Conservation (phyloP, 495 filamentous ascomycete genomes). For the Xylaria scruposa region DNA sequence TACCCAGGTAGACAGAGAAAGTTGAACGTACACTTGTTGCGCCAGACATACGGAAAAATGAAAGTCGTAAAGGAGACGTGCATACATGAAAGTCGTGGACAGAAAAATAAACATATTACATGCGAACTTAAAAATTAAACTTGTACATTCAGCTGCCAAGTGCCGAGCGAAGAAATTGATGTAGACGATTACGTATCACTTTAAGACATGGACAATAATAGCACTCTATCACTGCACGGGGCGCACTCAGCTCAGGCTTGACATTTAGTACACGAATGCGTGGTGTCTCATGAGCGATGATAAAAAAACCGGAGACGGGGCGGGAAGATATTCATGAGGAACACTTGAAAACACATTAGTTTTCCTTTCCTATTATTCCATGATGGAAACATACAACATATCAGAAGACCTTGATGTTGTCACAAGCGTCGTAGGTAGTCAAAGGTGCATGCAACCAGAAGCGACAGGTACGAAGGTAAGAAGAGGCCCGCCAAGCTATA, state of each 20-base stretch:
- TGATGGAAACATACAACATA: not conserved
- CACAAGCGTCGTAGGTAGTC: not conserved
- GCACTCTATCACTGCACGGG: not conserved
- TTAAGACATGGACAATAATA: not conserved
- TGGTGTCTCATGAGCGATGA: not conserved
- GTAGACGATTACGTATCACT: not conserved
- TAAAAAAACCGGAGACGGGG: not conserved
- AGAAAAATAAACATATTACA: not conserved
- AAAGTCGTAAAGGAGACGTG: not conserved
- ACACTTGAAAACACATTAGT: not conserved
- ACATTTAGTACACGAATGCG: not conserved
- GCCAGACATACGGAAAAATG: not conserved
- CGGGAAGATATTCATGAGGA: not conserved
- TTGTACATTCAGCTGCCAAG: constrained; percentile 11
- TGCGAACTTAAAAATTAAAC: not conserved
- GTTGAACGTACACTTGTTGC: not conserved
- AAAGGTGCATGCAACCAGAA: no score
- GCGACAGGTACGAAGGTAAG: no score
- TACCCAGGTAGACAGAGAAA: not conserved
- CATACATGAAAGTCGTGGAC: not conserved
- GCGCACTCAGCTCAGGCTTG: not conserved
- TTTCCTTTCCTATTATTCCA: not conserved
- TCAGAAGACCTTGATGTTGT: not conserved
- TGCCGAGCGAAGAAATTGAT: not conserved
- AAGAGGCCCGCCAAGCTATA: no score